Conservation (phyloP, 257 asterid genomes). For the Nyctanthes arbortristis region DNA sequence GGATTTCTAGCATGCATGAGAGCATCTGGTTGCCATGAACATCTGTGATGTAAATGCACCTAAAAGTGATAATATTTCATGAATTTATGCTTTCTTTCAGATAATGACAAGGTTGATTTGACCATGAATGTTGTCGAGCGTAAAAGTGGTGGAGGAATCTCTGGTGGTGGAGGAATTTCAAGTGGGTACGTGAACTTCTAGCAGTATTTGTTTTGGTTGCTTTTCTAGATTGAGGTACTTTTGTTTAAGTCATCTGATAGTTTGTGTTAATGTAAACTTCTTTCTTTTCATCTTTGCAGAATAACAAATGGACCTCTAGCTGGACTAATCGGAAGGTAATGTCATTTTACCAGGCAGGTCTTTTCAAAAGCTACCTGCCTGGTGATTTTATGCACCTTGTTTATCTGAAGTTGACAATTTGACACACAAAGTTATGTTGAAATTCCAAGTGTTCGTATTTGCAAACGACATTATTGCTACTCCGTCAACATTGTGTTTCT, state of each 20-base stretch:
- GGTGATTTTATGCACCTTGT: background rate
- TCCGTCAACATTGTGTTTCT: too few species aligned
- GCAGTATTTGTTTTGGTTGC: constrained; percentile 13
- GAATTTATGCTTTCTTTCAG: constrained; percentile 43
- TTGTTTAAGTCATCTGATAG: background rate
- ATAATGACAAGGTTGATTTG: constrained; percentile 84
- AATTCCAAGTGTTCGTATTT: background rate
- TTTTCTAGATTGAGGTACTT: constrained; percentile 1
- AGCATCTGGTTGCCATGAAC: constrained; percentile 1
- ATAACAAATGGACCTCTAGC: constrained; percentile 96
- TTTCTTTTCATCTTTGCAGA: constrained; percentile 45
- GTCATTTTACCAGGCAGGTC: constrained; percentile 1
- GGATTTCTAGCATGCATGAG: constrained; percentile 19
- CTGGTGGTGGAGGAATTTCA: constrained; percentile 99
- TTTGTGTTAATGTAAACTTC: constrained; percentile 15
- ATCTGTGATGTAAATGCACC: constrained; percentile 3
- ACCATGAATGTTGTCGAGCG: constrained; percentile 94
- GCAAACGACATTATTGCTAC: background rate
- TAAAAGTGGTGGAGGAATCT: constrained; percentile 82
- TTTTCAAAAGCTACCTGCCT: background rate
- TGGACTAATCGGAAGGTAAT: constrained; percentile 96
- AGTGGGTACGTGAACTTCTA: constrained; percentile 72
- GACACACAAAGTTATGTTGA: background rate
- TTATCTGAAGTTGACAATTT: background rate
- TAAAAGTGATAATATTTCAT: constrained; percentile 4